Conservation (phyloP, 2,329 filamentous ascomycete genomes). For the Fusarium buharicum region DNA sequence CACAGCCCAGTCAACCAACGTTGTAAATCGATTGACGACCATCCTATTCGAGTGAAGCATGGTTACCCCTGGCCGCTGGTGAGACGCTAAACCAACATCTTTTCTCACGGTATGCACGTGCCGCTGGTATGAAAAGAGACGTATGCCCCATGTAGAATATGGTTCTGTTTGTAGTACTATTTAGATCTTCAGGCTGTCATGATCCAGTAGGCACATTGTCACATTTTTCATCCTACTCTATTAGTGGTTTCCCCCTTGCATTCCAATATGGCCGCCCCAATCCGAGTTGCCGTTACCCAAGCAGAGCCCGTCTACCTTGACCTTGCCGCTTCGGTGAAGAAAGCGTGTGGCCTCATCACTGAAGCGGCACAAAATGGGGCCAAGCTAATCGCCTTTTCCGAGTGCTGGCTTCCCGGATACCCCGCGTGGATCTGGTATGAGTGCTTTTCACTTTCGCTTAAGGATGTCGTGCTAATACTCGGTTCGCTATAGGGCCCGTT, state of each 20-base stretch:
- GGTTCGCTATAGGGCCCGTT: slow-evolving; percentile 26
- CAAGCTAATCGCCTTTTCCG: slow-evolving; percentile 64
- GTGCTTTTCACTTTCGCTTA: neutral
- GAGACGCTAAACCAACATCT: neutral
- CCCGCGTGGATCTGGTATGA: slow-evolving; percentile 55
- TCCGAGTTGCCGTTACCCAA: slow-evolving; percentile 42
- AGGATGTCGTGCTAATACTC: neutral
- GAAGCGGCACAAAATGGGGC: slow-evolving; percentile 56
- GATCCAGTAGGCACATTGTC: too few species aligned
- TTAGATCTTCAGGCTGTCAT: too few species aligned
- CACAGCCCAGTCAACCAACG: too few species aligned
- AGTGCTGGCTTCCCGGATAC: slow-evolving; percentile 65
- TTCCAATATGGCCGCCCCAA: slow-evolving; percentile 33
- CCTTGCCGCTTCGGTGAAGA: slow-evolving; percentile 39
- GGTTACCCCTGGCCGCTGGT: neutral
- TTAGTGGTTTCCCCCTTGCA: neutral
- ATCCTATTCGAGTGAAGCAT: neutral
- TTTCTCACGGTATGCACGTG: neutral
- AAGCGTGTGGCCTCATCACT: slow-evolving; percentile 38
- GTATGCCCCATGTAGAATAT: neutral
- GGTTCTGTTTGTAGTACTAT: too few species aligned
- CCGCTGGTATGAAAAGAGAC: neutral
- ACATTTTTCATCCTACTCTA: neutral
- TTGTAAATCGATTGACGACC: too few species aligned
- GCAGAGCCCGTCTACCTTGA: slow-evolving; percentile 45